These are phyloP conservation scores for Echium plantagineum DNA, from an alignment of 257 asterid genomes.

Conservation along the genomic window DNA sequence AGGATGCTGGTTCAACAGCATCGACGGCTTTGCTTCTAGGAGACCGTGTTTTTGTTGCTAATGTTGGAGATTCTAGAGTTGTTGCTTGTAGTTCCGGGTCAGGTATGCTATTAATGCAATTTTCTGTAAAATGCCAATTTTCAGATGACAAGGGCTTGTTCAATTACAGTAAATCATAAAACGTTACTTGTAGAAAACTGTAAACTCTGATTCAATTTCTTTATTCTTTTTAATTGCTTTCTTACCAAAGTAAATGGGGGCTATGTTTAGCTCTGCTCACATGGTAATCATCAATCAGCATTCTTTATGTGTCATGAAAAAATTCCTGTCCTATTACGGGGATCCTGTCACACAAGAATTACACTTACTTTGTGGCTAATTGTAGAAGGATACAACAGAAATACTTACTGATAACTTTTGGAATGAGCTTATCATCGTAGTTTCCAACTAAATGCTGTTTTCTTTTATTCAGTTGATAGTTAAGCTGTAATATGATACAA, in stretches of 20 bases:
- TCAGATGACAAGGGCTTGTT: neutral
- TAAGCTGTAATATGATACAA: neutral
- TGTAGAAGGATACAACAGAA: neutral
- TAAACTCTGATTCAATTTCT: no score
- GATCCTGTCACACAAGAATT: neutral
- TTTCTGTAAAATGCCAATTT: neutral
- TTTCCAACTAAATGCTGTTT: no score
- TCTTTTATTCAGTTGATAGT: no score
- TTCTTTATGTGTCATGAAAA: no score
- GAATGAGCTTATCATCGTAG: neutral
- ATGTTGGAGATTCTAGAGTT: slow-evolving; percentile 80
- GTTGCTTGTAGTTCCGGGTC: slow-evolving; percentile 73
- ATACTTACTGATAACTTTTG: neutral
- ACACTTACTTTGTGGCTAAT: neutral
- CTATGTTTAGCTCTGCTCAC: no score
- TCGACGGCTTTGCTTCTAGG: slow-evolving; percentile 64
- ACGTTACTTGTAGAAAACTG: no score
- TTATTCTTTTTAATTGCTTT: no score
- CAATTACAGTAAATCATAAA: no score
- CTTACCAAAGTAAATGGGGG: no score
- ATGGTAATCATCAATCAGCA: neutral
- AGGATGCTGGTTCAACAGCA: slow-evolving; percentile 83
- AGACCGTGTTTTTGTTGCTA: slow-evolving; percentile 54
- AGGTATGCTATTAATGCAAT: slow-evolving; percentile 29
- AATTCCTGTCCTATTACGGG: neutral